These are phyloP conservation scores for Lipomyces yamanashiensis DNA, from an alignment of 805 yeast species.

Conservation along the genomic window DNA sequence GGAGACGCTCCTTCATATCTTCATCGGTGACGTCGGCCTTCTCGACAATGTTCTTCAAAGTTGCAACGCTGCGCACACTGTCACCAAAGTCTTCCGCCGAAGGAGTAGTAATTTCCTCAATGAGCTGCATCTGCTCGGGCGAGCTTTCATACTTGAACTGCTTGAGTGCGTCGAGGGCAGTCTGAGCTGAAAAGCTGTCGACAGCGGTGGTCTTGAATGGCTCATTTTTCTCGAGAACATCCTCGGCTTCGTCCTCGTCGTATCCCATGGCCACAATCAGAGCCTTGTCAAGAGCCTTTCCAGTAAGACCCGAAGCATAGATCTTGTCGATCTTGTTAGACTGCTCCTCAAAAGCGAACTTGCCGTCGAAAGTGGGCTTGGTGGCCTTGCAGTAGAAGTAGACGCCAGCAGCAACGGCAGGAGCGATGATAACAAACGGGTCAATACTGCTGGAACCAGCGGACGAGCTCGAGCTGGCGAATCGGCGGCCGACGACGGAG, in stretches of 20 bases:
- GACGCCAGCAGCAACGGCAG: slow-evolving; percentile 10
- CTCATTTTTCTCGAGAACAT: too few species aligned
- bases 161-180: too few species aligned
- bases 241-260: slow-evolving; percentile 1
- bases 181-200: too few species aligned
- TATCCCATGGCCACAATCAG: not conserved
- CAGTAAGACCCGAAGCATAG: not conserved
- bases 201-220: too few species aligned
- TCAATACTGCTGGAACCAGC: slow-evolving; percentile 5
- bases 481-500: slow-evolving; percentile 14
- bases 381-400: slow-evolving; percentile 9
- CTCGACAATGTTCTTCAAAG: not conserved
- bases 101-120: too few species aligned
- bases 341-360: slow-evolving; percentile 7
- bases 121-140: too few species aligned
- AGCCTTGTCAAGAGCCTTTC: slow-evolving; percentile 4
- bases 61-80: too few species aligned
- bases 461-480: slow-evolving; percentile 9
- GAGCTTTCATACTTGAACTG: too few species aligned
- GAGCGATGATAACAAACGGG: slow-evolving; percentile 3
- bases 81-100: too few species aligned
- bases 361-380: not conserved
- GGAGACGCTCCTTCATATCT: not conserved
- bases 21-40: not conserved
- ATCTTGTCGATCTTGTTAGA: slow-evolving; percentile 1